Conservation (phyloP, 768 basidiomycete species). For the Tephrocybe sp. region DNA sequence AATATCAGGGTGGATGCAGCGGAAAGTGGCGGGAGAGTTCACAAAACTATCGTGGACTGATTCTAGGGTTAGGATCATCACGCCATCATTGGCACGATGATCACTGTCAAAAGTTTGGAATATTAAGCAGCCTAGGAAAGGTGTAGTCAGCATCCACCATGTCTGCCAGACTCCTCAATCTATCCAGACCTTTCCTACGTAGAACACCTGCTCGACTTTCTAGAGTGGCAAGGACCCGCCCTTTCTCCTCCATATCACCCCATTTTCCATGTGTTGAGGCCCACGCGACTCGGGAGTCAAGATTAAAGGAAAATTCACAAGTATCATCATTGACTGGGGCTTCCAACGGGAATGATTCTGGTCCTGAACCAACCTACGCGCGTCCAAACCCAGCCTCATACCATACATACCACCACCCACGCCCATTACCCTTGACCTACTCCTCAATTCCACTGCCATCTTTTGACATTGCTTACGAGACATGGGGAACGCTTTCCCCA, state of each 20-base stretch:
- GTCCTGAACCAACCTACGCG: conserved; percentile 82
- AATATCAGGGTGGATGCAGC: too few species aligned
- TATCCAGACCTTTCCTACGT: conserved; percentile 3
- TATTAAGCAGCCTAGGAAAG: background rate
- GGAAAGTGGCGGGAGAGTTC: background rate
- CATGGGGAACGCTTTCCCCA: conserved; percentile 89
- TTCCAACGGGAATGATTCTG: conserved; percentile 36
- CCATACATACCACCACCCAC: conserved; percentile 57
- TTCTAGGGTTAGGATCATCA: conserved; percentile 19
- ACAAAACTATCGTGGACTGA: conserved; percentile 5
- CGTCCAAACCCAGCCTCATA: conserved; percentile 77
- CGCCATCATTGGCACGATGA: conserved; percentile 12
- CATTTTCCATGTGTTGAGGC: conserved; percentile 82
- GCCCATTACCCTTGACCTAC: conserved; percentile 64
- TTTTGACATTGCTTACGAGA: conserved; percentile 93
- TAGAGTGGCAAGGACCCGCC: conserved; percentile 5
- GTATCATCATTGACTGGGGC: conserved; percentile 19
- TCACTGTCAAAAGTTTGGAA: background rate
- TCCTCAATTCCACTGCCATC: conserved; percentile 50
- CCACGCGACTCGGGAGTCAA: conserved; percentile 68
- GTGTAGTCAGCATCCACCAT: conserved; percentile 3
- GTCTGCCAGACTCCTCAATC: conserved; percentile 9
- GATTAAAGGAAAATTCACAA: conserved; percentile 30
- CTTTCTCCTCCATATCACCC: conserved; percentile 16
- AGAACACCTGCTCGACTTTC: background rate